These are phyloP conservation scores for Boletales sp. DNA, from an alignment of 768 basidiomycete genomes.

Conservation along the genomic window DNA sequence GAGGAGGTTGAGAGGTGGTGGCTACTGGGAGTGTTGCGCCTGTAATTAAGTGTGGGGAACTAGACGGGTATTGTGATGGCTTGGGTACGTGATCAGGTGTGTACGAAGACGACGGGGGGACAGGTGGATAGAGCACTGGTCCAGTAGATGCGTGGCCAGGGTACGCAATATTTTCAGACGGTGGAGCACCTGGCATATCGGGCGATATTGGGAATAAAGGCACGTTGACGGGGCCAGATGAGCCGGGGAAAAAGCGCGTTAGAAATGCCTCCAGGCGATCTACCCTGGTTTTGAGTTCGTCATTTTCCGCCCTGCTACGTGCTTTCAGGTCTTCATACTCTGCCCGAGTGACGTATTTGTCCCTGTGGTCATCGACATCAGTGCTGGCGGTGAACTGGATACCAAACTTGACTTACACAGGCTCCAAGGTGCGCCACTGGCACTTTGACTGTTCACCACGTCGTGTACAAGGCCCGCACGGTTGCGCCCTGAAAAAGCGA, in stretches of 20 bases:
- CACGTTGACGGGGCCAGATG: slow-evolving; percentile 25
- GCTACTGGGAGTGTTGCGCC: slow-evolving; percentile 18
- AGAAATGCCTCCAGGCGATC: slow-evolving; percentile 58
- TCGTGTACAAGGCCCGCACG: slow-evolving; percentile 76
- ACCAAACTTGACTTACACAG: slow-evolving; percentile 52
- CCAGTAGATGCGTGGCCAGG: slow-evolving; percentile 26
- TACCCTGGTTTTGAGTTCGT: slow-evolving; percentile 63
- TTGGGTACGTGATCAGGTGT: slow-evolving; percentile 21
- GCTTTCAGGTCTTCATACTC: slow-evolving; percentile 76
- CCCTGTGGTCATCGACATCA: slow-evolving; percentile 38
- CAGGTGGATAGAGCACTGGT: slow-evolving; percentile 23
- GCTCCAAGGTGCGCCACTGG: slow-evolving; percentile 81
- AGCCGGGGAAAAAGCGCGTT: slow-evolving; percentile 33
- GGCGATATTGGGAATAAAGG: slow-evolving; percentile 29
- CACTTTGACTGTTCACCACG: slow-evolving; percentile 79
- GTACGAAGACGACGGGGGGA: slow-evolving; percentile 22
- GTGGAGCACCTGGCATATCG: slow-evolving; percentile 27
- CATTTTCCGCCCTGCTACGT: slow-evolving; percentile 36
- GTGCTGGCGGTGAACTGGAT: slow-evolving; percentile 1
- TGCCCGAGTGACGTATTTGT: slow-evolving; percentile 75
- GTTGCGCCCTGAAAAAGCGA: slow-evolving; percentile 56
- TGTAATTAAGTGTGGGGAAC: slow-evolving; percentile 25
- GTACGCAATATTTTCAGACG: slow-evolving; percentile 25
- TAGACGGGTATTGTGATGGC: slow-evolving; percentile 26
- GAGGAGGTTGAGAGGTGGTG: slow-evolving; percentile 13